Evolutionary conservation across 805 yeast species (phyloP), one percentile per base, ranked within the genome.

Genomic region (Yarrowia osloensis): DNA sequence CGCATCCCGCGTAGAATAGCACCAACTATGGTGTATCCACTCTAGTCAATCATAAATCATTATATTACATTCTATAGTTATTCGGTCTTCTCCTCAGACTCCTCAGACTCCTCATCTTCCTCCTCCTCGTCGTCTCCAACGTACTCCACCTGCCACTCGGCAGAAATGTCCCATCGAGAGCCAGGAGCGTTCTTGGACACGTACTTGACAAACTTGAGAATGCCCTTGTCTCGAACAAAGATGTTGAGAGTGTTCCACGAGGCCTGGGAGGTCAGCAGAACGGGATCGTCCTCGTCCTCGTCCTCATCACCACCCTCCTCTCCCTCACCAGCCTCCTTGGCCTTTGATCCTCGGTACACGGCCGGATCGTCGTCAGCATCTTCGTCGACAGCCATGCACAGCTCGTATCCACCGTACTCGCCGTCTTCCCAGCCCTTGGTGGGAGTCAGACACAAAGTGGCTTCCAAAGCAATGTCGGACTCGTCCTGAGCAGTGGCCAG

Each of bases 351-450:
- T 42, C 82, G 82, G 77, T 92, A 92, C 35, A 92, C 88, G 0
- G 97, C 97, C 11, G 97, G 97, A 74, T 92, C 97, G 35, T 76
- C 78, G 29, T 77, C 78, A n/a, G 79, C 85, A 26, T 79, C 83
- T 13, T 79, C 84, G 31, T 80, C 78, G 5, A 72, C 76, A 22
- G 74, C 80, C 96, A 95, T 90, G 73, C 94, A 88, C 65, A 96
- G 80, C 74, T 95, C 98, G 77, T 96, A 95, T 1, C 98, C 99
- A 40, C 99, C 99, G 59, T 82, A 79, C 72, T 91, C 97, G n/a
- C 96, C 96, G 22, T 74, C 77, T 59, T 86, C 90, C 97, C 98
- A 94, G 44, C 90, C 90, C 68, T 80, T 78, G 1, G 89, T 83
- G 0, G 97, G 97, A 0, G 98, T 94, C 52, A 95, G 76, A 67